A percentile compares a stretch with the other conserved stretches of the same genome.
Conservation (phyloP, 805 yeast species). For the Priceomyces carsonii region DNA sequence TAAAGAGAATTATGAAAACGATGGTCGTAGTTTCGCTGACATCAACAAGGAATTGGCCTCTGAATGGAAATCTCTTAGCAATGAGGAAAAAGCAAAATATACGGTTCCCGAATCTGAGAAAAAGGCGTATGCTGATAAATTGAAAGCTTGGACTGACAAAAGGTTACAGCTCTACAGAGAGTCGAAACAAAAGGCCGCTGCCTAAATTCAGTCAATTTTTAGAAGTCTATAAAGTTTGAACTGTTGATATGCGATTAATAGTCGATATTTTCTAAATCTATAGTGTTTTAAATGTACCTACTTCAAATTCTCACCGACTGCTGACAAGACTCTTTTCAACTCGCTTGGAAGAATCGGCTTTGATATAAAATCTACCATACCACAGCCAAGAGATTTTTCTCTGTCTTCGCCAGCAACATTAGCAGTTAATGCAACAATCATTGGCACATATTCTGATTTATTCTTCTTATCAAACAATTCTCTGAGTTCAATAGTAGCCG, state of each 20-base stretch:
- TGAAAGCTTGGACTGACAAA: conserved; percentile 30
- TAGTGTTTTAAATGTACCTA: too few relatives aligned
- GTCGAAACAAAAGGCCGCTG: conserved; percentile 4
- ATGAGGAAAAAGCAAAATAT: conserved; percentile 27
- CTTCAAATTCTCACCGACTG: too few relatives aligned
- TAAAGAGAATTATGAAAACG: conserved; percentile 24
- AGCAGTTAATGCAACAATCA: conserved; percentile 50
- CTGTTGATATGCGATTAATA: too few relatives aligned
- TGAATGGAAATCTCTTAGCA: conserved; percentile 32
- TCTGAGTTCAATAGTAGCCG: conserved; percentile 43
- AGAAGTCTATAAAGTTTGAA: too few relatives aligned
- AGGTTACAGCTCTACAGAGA: conserved; percentile 24
- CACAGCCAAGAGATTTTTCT: conserved; percentile 45
- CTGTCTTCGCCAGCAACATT: conserved; percentile 57
- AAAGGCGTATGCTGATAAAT: conserved; percentile 19
- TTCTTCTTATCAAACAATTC: conserved; percentile 25
- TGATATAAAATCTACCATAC: conserved; percentile 54
- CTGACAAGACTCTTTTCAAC: conserved; percentile 36
- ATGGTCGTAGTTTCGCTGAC: conserved; percentile 24
- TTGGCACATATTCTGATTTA: conserved; percentile 25
- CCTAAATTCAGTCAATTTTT: too few relatives aligned
- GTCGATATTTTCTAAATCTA: too few relatives aligned
- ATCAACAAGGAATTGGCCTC: conserved; percentile 24
- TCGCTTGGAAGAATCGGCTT: conserved; percentile 54
- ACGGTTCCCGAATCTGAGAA: conserved; percentile 17